Conservation (phyloP, 164 flowering plant species). For the Berberis vulgaris region DNA sequence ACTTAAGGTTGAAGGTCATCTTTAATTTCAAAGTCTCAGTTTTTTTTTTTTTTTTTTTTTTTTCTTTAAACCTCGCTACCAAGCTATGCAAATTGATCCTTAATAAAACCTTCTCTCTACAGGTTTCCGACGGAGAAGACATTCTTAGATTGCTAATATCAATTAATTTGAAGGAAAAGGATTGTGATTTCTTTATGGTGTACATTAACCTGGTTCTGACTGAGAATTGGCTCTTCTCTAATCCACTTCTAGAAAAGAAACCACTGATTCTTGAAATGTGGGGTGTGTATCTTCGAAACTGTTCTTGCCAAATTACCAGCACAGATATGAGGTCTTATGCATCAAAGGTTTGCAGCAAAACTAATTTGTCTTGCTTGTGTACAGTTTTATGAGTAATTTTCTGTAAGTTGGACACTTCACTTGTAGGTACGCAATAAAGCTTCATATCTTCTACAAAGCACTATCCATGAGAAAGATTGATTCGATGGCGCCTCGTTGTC, state of each 20-base stretch:
- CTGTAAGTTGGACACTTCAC: background rate
- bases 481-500: too few species aligned
- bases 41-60: too few species aligned
- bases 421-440: slow-evolving; percentile 80
- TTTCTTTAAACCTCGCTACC: too few species aligned
- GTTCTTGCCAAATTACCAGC: slow-evolving; percentile 61
- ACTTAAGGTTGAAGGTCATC: too few species aligned
- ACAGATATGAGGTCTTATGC: slow-evolving; percentile 73
- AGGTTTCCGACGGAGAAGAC: slow-evolving; percentile 45
- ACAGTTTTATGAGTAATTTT: slow-evolving; percentile 1
- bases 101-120: slow-evolving; percentile 1
- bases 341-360: slow-evolving; percentile 44
- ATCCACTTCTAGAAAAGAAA: slow-evolving; percentile 28
- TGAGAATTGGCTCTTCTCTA: slow-evolving; percentile 62
- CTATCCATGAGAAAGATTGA: slow-evolving; percentile 13
- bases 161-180: slow-evolving; percentile 53
- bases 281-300: slow-evolving; percentile 57
- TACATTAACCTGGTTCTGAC: slow-evolving; percentile 59
- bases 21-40: too few species aligned
- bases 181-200: slow-evolving; percentile 47
- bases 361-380: background rate
- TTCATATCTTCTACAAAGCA: slow-evolving; percentile 62
- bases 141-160: slow-evolving; percentile 40
- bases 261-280: slow-evolving; percentile 43
- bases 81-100: background rate